Conservation (phyloP, 192 early-diverging fungal species). For the Linnemannia schmuckeri region DNA sequence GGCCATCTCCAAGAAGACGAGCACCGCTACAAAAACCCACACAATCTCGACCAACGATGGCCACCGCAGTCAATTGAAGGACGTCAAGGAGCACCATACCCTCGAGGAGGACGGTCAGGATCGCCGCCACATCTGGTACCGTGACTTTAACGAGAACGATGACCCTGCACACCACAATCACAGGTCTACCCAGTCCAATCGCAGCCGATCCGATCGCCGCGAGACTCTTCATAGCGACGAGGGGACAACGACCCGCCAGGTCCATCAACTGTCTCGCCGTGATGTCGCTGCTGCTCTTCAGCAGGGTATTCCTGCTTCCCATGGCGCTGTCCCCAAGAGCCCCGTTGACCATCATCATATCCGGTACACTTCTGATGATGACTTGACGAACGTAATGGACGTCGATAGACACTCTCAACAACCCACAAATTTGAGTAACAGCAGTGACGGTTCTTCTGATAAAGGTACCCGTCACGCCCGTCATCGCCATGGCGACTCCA, state of each 20-base stretch:
- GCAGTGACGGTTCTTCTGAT: background rate
- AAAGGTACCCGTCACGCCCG: background rate
- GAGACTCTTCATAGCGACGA: background rate
- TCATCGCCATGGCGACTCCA: background rate
- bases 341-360: background rate
- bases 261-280: background rate
- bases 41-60: background rate
- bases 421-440: background rate
- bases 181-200: background rate
- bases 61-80: background rate
- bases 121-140: slow-evolving; percentile 35
- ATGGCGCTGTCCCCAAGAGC: background rate
- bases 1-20: slow-evolving; percentile 3
- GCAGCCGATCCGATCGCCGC: background rate
- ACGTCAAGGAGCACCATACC: slow-evolving; percentile 24
- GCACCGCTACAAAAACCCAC: background rate
- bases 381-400: background rate
- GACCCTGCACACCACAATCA: background rate
- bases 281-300: background rate
- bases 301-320: background rate
- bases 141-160: slow-evolving; percentile 15
- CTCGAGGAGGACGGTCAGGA: slow-evolving; percentile 24
- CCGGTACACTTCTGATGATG: background rate
- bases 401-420: background rate
- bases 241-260: background rate